Conservation (phyloP, 106 monocot species). For the Allium cepa region DNA sequence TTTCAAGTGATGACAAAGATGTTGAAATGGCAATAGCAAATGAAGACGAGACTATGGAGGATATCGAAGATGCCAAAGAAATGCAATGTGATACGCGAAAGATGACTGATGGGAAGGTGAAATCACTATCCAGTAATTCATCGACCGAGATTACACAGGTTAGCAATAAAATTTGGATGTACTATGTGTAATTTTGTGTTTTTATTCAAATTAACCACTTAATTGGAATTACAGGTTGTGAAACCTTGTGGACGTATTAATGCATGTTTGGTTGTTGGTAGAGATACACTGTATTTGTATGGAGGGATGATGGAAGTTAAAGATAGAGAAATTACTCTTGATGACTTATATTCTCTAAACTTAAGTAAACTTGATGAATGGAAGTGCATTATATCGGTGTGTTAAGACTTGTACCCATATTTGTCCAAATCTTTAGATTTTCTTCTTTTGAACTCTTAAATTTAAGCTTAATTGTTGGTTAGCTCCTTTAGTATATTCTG, state of each 20-base stretch:
- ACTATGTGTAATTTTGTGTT: not conserved
- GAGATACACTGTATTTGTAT: constrained; percentile 80
- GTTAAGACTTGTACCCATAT: constrained; percentile 13
- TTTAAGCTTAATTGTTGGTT: too few relatives aligned
- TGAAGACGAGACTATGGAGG: constrained; percentile 55
- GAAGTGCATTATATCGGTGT: constrained; percentile 92
- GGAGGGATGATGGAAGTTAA: constrained; percentile 96
- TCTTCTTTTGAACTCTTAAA: too few relatives aligned
- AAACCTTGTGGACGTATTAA: constrained; percentile 97
- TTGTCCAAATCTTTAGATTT: too few relatives aligned
- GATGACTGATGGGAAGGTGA: constrained; percentile 40
- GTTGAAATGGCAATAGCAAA: constrained; percentile 22
- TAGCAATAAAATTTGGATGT: not conserved
- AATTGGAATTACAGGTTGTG: constrained; percentile 36
- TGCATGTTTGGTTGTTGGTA: constrained; percentile 74
- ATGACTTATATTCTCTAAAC: constrained; percentile 95
- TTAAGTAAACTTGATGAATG: constrained; percentile 95
- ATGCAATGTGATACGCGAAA: constrained; percentile 22
- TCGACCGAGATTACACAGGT: constrained; percentile 9
- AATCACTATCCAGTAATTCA: constrained; percentile 34
- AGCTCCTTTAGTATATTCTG: too few relatives aligned
- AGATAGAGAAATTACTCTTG: constrained; percentile 96
- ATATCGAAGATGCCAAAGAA: constrained; percentile 21
- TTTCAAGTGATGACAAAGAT: constrained; percentile 20
- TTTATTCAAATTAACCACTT: constrained; percentile 1